Evolutionary conservation across 2,329 filamentous ascomycete species (phyloP).

Genomic region (Fusarium duplospermum): DNA sequence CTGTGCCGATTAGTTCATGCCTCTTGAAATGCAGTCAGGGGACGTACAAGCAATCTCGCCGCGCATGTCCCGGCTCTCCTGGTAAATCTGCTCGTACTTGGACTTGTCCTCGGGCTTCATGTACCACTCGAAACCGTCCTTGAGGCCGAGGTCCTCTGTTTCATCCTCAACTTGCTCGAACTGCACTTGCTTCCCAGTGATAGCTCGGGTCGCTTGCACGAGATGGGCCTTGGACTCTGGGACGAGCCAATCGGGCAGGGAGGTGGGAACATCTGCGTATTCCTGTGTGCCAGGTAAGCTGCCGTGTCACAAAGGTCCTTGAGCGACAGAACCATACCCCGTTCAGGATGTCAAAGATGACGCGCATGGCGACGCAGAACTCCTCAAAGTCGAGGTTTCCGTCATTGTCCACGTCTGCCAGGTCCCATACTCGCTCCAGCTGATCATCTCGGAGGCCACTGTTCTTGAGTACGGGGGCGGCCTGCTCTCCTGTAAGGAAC

Average conservation of each 20-base stretch:
- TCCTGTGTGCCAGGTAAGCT: slow-evolving; percentile 70
- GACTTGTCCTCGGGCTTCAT: slow-evolving; percentile 91
- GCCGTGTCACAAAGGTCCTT: slow-evolving; percentile 3
- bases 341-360: slow-evolving; percentile 98
- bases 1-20: slow-evolving; percentile 56
- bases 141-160: slow-evolving; percentile 83
- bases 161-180: slow-evolving; percentile 91
- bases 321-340: slow-evolving; percentile 67
- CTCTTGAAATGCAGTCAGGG: not conserved
- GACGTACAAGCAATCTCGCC: slow-evolving; percentile 83
- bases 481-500: slow-evolving; percentile 70
- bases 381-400: slow-evolving; percentile 99
- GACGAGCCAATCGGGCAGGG: slow-evolving; percentile 94
- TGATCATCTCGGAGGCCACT: slow-evolving; percentile 75
- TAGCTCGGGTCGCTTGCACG: slow-evolving; percentile 82
- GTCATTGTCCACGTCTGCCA: slow-evolving; percentile 97
- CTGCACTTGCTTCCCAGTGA: slow-evolving; percentile 81
- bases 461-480: slow-evolving; percentile 72
- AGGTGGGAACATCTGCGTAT: slow-evolving; percentile 86
- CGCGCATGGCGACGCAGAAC: slow-evolving; percentile 98
- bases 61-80: slow-evolving; percentile 86
- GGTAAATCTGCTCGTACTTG: slow-evolving; percentile 98
- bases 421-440: slow-evolving; percentile 96
- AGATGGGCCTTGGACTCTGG: slow-evolving; percentile 95
- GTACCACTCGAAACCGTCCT: slow-evolving; percentile 99